These are phyloP conservation scores for Cubamyces lactineus DNA, from an alignment of 768 basidiomycete genomes.

Conservation along the genomic window DNA sequence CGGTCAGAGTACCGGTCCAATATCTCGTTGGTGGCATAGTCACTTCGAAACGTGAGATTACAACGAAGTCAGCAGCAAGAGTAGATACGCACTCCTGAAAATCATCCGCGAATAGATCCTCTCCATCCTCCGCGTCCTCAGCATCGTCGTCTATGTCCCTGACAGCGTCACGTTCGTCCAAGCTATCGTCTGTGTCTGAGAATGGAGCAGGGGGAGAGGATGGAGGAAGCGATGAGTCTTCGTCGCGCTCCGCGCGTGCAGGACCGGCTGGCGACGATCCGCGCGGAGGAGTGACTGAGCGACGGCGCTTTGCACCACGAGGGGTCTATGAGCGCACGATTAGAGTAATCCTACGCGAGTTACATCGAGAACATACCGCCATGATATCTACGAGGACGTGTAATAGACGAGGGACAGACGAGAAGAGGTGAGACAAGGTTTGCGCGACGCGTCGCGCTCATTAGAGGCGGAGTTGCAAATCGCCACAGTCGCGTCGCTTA, in stretches of 20 bases:
- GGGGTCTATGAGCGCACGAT: conserved; percentile 37
- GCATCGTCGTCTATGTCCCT: conserved; percentile 89
- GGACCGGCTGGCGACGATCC: conserved; percentile 50
- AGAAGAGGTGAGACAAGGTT: conserved; percentile 13
- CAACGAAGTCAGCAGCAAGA: conserved; percentile 2
- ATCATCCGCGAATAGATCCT: conserved; percentile 89
- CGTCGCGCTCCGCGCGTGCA: conserved; percentile 55
- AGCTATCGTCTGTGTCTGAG: conserved; percentile 51
- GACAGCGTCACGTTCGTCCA: conserved; percentile 48
- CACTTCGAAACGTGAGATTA: conserved; percentile 45
- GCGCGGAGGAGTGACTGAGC: conserved; percentile 57
- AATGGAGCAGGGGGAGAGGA: conserved; percentile 55
- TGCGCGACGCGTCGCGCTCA: conserved; percentile 28
- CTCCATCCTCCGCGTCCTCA: conserved; percentile 80
- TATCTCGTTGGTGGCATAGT: conserved; percentile 81
- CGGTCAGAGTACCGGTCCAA: conserved; percentile 88
- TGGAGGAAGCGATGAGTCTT: conserved; percentile 71
- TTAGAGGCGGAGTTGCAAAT: conserved; percentile 26
- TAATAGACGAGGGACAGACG: conserved; percentile 3
- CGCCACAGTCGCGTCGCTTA: conserved; percentile 27
- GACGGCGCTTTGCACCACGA: conserved; percentile 60
- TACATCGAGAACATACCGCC: background rate
- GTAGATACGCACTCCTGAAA: conserved; percentile 62
- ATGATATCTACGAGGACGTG: background rate
- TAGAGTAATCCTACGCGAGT: background rate